Base-by-base conservation (phyloP, 352 stramenopile genomes). In the Vaucheria bursata region DNA sequence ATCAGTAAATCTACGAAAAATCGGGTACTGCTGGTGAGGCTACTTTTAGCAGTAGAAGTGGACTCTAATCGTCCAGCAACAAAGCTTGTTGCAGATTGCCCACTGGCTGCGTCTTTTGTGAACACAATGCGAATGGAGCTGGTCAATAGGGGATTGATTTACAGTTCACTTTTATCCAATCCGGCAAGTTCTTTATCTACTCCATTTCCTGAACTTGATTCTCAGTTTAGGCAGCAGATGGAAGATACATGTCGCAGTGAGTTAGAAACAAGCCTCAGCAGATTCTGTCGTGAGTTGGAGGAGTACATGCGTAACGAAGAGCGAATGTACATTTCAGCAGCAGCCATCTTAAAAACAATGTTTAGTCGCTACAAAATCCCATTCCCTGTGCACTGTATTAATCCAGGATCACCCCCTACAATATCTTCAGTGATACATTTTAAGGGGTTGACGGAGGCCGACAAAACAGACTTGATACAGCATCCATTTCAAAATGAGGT, bases 1-100 rank as follows among this genome's bases (percentile, higher is more conserved):
- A 70, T 80, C 18, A 45, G 65, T 40, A 67, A 71, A 49, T 49
- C 66, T 7, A 76, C 75, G 0, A 80, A 80, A 52, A 67, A 80
- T 35, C 29, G 75, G 35, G 74, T 74, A 34, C 74, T 79, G 12
- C 74, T 77, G 38, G 8, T 79, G n/a, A 40, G 66, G 40, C 67
- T 79, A 36, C 25, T 79, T 31, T 65, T 0, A 25, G 72, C 18
- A 65, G 45, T 25, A 25, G 45, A 59, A 25, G 45, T 12, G 12
- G 45, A 59, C 45, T 12, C 12, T 25, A 59, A 25, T 12, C 12
- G 12, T 12, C 53, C 53, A 2, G 6, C 2, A 2, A 2, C 2
- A 31, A 7, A 45, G 36, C 40, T 80, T 0, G 75, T 70, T 7
- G 73, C 70, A 45, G 64, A 45, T 2, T 2, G 6, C 7, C 75